A percentile compares a stretch with the other conserved stretches of the same genome.
Evolutionary conservation across 257 asterid genomes (phyloP).

Genomic region (Nicotiana tabacum): DNA sequence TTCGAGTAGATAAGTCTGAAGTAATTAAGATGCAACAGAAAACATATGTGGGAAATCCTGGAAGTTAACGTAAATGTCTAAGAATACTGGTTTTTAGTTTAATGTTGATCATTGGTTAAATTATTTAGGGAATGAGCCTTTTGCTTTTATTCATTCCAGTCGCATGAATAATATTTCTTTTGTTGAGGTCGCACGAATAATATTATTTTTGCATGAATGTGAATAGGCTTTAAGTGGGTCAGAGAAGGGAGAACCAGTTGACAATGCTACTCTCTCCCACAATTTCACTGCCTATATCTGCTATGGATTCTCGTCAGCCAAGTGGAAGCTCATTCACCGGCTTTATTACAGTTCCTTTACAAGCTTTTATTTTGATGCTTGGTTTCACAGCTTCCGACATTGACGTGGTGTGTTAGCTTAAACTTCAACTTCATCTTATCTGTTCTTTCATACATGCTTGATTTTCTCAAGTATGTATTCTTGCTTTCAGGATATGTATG

Average conservation of each 20-base stretch:
- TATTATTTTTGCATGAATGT: not conserved
- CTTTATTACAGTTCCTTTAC: slow-evolving; percentile 88
- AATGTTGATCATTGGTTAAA: not conserved
- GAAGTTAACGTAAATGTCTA: not conserved
- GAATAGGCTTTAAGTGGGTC: slow-evolving; percentile 71
- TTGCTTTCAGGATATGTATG: slow-evolving; percentile 57
- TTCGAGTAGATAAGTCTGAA: not conserved
- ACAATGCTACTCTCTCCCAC: slow-evolving; percentile 80
- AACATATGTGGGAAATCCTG: no score
- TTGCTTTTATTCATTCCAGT: not conserved
- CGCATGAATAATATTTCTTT: no score
- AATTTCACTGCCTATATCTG: slow-evolving; percentile 54
- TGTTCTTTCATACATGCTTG: not conserved
- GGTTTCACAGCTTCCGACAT: slow-evolving; percentile 71
- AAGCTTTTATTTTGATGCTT: slow-evolving; percentile 68
- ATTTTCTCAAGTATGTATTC: slow-evolving; percentile 4
- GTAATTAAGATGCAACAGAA: not conserved
- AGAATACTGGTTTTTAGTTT: not conserved
- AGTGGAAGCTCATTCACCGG: slow-evolving; percentile 79
- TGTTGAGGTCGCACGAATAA: not conserved
- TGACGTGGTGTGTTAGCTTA: slow-evolving; percentile 50
- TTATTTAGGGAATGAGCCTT: not conserved
- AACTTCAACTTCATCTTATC: not conserved
- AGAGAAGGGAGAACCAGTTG: slow-evolving; percentile 89
- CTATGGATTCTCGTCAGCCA: slow-evolving; percentile 58